Conservation (phyloP, 371 early-diverging fungal genomes). For the Parasitella parasitica region DNA sequence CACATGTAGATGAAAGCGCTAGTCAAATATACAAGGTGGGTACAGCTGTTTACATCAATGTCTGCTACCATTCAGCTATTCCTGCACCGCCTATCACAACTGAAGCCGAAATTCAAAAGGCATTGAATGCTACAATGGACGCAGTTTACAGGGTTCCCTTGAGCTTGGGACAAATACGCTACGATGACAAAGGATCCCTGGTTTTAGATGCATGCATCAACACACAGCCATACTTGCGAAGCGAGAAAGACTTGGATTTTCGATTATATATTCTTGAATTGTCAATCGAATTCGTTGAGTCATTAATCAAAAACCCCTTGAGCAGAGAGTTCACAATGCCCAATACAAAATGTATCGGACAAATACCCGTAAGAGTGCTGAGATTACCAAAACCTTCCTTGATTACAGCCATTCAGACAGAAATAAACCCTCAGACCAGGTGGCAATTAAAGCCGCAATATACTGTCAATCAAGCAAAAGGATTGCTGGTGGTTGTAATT, state of each 20-base stretch:
- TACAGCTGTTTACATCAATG: constrained; percentile 65
- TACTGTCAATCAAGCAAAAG: constrained; percentile 10
- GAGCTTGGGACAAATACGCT: constrained; percentile 49
- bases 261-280: constrained; percentile 67
- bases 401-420: background rate
- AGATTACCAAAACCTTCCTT: constrained; percentile 50
- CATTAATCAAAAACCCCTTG: constrained; percentile 46
- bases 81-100: constrained; percentile 66
- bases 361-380: constrained; percentile 57
- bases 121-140: constrained; percentile 60
- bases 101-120: constrained; percentile 65
- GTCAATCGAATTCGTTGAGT: constrained; percentile 67
- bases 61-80: constrained; percentile 62
- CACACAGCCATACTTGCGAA: constrained; percentile 52
- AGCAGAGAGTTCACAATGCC: constrained; percentile 68
- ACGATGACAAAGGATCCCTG: constrained; percentile 2
- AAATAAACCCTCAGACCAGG: background rate
- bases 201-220: constrained; percentile 73
- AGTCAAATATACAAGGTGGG: constrained; percentile 16
- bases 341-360: constrained; percentile 57
- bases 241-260: constrained; percentile 59
- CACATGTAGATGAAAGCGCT: constrained; percentile 25
- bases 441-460: background rate
- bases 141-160: constrained; percentile 69
- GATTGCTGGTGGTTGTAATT: constrained; percentile 31